Evolutionary conservation across 192 early-diverging fungal genomes (phyloP).

Genomic region (Dissophora ornata): DNA sequence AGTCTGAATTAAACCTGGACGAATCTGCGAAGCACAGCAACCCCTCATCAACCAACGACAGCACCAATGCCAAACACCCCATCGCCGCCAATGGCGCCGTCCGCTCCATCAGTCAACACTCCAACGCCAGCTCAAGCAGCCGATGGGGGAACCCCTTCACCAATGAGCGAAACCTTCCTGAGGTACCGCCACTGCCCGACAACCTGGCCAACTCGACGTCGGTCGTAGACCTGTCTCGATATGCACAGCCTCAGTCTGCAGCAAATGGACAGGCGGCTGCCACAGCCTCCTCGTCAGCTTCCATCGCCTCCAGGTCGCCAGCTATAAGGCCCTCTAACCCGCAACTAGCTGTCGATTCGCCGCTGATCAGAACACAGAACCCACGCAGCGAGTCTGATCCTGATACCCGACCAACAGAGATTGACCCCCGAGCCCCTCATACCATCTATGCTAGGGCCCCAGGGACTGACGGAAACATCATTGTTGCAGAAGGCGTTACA

Average conservation of each 20-base stretch:
- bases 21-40: not conserved
- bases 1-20: not conserved
- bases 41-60: conserved; percentile 9
- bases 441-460: not conserved
- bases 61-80: not conserved
- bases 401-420: conserved; percentile 29
- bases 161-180: not conserved
- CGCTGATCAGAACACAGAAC: conserved; percentile 14
- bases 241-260: conserved; percentile 16
- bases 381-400: not conserved
- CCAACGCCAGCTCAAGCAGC: conserved; percentile 31
- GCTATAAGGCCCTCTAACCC: no score
- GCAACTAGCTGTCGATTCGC: conserved; percentile 22
- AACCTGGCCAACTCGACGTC: conserved; percentile 11
- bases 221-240: conserved; percentile 13
- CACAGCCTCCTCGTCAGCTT: no score
- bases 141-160: conserved; percentile 6
- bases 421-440: conserved; percentile 29
- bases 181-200: conserved; percentile 9
- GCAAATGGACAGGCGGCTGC: no score
- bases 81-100: not conserved
- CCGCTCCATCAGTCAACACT: conserved; percentile 16
- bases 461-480: not conserved
- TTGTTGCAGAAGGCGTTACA: not conserved
- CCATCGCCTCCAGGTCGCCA: no score